phyloP scores from a whole-genome alignment of 306 rosid species.

The Vigna trinervia region DNA sequence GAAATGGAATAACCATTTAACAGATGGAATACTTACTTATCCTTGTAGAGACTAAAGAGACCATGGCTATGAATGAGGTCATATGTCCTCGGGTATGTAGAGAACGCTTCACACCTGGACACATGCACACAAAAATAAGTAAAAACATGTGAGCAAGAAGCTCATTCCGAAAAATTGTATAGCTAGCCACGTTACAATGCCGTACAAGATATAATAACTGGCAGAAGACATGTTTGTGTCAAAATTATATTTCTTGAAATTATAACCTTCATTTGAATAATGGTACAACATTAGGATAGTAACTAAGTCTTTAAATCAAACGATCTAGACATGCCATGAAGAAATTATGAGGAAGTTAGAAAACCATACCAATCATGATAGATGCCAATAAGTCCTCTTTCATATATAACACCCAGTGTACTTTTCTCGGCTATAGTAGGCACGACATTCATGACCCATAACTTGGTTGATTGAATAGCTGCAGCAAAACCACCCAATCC shows the following conservation, averaged over 20 bases:
- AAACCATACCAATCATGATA: constrained; percentile 85
- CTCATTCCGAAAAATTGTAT: neutral
- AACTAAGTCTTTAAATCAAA: neutral
- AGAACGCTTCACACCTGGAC: constrained; percentile 91
- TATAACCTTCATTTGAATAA: neutral
- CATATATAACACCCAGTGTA: constrained; percentile 75
- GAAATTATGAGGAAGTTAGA: constrained; percentile 33
- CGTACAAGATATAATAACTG: constrained; percentile 11
- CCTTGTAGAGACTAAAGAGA: constrained; percentile 79
- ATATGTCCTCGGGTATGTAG: constrained; percentile 95
- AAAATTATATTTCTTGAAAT: neutral
- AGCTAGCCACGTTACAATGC: constrained; percentile 25
- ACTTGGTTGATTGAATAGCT: constrained; percentile 75
- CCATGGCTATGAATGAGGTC: constrained; percentile 93
- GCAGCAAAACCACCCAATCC: constrained; percentile 96
- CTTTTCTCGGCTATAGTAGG: constrained; percentile 85
- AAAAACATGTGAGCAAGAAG: constrained; percentile 9
- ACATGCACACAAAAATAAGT: constrained; percentile 12
- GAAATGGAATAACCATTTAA: constrained; percentile 17
- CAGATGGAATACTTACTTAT: constrained; percentile 64
- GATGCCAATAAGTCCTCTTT: constrained; percentile 90
- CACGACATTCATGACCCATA: constrained; percentile 96
- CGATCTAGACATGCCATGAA: constrained; percentile 23
- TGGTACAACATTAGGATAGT: neutral
- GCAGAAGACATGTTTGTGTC: neutral